A percentile compares a stretch with the other conserved stretches of the same genome.
Conservation (phyloP, 805 yeast species). For the Metahyphopichia silvanorum region DNA sequence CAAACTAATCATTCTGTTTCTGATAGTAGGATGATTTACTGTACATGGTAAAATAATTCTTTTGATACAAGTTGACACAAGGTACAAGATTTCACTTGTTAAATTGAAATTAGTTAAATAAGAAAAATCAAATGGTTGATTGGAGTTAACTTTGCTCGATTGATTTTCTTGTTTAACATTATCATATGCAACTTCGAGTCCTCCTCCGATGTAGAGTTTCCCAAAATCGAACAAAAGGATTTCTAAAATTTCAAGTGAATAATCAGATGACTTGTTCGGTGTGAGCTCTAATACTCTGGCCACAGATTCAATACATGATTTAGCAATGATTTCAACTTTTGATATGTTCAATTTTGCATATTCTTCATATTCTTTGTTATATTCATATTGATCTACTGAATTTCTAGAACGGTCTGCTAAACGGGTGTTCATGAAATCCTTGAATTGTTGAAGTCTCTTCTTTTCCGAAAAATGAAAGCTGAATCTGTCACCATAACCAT, state of each 20-base stretch:
- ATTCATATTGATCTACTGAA: slow-evolving; percentile 11
- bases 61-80: slow-evolving; percentile 70
- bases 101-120: slow-evolving; percentile 49
- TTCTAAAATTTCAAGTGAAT: slow-evolving; percentile 65
- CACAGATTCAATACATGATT: slow-evolving; percentile 71
- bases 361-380: slow-evolving; percentile 18
- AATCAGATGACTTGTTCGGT: slow-evolving; percentile 58
- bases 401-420: slow-evolving; percentile 37
- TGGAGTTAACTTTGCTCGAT: slow-evolving; percentile 17
- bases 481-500: slow-evolving; percentile 20
- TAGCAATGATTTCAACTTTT: slow-evolving; percentile 60
- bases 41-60: slow-evolving; percentile 76
- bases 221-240: slow-evolving; percentile 69
- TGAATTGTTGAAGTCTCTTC: slow-evolving; percentile 50
- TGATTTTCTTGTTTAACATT: slow-evolving; percentile 35
- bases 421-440: slow-evolving; percentile 52
- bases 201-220: slow-evolving; percentile 67
- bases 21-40: slow-evolving; percentile 52
- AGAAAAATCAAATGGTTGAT: slow-evolving; percentile 37
- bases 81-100: slow-evolving; percentile 57
- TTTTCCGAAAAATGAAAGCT: slow-evolving; percentile 34
- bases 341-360: slow-evolving; percentile 33
- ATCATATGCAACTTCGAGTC: slow-evolving; percentile 66
- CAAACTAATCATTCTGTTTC: slow-evolving; percentile 56
- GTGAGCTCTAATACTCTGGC: slow-evolving; percentile 73